Evolutionary conservation across 345 rosid species (phyloP).

Genomic region (Chamaenerion angustifolium): DNA sequence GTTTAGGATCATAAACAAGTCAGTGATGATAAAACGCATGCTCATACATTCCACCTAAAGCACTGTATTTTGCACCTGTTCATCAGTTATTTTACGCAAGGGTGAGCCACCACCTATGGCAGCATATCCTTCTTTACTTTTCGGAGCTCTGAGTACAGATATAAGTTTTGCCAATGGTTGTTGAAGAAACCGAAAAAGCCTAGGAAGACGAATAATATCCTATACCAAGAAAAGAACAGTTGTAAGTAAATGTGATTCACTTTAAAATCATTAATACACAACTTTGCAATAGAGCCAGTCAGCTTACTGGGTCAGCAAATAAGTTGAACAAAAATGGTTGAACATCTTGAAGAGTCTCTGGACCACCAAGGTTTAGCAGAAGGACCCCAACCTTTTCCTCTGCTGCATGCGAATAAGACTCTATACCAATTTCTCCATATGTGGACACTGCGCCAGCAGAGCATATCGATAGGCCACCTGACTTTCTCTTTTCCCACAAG

Average conservation of each 20-base stretch:
- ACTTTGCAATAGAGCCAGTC: not conserved
- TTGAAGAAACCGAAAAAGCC: conserved; percentile 75
- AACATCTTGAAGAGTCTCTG: conserved; percentile 73
- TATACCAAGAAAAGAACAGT: conserved; percentile 10
- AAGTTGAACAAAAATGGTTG: conserved; percentile 78
- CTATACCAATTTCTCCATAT: conserved; percentile 15
- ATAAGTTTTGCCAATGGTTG: conserved; percentile 64
- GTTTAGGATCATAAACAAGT: not conserved
- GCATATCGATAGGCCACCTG: conserved; percentile 20
- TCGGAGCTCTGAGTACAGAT: conserved; percentile 73
- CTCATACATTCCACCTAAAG: not conserved
- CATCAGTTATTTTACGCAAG: conserved; percentile 69
- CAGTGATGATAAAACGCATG: not conserved
- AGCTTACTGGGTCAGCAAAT: conserved; percentile 84
- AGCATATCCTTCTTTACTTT: conserved; percentile 95
- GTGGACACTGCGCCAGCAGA: conserved; percentile 22
- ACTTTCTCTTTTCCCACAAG: conserved; percentile 21
- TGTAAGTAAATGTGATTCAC: not conserved
- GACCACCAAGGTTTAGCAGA: conserved; percentile 84
- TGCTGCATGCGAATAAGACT: conserved; percentile 17
- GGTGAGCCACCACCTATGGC: conserved; percentile 96
- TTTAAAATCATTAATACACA: not conserved
- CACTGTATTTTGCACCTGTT: conserved; percentile 32
- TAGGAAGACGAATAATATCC: conserved; percentile 90
- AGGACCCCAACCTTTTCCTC: conserved; percentile 73